Evolutionary conservation across 2,329 filamentous ascomycete genomes (phyloP).

Genomic region (Neonectria punicea): DNA sequence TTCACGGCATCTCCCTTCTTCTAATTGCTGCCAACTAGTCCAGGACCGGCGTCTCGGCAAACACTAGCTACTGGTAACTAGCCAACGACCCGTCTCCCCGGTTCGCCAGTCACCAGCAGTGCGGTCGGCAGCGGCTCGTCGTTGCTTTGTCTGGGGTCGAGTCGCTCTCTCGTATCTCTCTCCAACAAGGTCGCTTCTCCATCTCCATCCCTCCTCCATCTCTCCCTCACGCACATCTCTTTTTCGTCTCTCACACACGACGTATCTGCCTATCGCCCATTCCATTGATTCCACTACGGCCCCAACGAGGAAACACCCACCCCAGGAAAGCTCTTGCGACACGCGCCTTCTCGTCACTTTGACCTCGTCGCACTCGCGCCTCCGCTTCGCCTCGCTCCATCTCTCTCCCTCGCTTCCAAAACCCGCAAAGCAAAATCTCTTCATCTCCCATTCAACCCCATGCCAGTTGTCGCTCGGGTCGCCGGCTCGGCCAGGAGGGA

Average conservation of each 20-base stretch:
- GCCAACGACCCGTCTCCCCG: constrained; percentile 4
- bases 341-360: constrained; percentile 14
- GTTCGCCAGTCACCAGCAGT: constrained; percentile 5
- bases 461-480: constrained; percentile 33
- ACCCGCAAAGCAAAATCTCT: constrained; percentile 9
- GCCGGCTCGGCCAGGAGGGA: constrained; percentile 32
- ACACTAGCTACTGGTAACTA: constrained; percentile 5
- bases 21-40: constrained; percentile 18
- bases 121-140: constrained; percentile 7
- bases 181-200: not conserved
- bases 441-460: constrained; percentile 23
- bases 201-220: not conserved
- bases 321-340: constrained; percentile 1
- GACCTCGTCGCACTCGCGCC: constrained; percentile 4
- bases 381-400: not conserved
- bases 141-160: constrained; percentile 13
- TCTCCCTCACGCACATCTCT: constrained; percentile 7
- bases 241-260: constrained; percentile 1
- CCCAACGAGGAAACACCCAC: constrained; percentile 6
- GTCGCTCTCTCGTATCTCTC: not conserved
- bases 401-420: constrained; percentile 5
- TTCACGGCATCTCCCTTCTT: not conserved
- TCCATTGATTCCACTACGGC: constrained; percentile 13
- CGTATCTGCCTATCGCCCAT: constrained; percentile 5
- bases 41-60: constrained; percentile 24